These are phyloP conservation scores for Phaeosphaeriaceae sp. DNA, from an alignment of 2,329 filamentous ascomycete genomes.

Conservation along the genomic window DNA sequence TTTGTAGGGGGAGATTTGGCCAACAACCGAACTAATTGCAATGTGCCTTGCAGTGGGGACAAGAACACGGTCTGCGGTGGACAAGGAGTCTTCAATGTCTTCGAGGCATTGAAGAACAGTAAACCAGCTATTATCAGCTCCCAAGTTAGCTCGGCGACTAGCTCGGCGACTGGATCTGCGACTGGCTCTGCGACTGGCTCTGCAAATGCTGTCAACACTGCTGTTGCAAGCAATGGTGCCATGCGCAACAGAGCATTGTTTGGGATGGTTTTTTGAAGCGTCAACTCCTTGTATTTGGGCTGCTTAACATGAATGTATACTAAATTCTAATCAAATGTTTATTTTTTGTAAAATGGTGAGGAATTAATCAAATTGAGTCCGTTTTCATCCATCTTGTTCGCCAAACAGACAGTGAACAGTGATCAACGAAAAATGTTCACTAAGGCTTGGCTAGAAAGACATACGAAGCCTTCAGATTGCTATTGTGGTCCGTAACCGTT, in stretches of 20 bases:
- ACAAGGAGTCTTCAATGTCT: slow-evolving; percentile 16
- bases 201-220: not conserved
- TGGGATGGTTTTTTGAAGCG: too few relatives aligned
- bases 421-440: too few relatives aligned
- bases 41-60: slow-evolving; percentile 19
- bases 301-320: too few relatives aligned
- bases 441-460: too few relatives aligned
- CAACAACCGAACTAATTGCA: slow-evolving; percentile 19
- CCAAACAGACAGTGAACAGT: too few relatives aligned
- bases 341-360: too few relatives aligned
- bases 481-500: too few relatives aligned
- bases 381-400: too few relatives aligned
- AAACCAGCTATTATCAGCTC: not conserved
- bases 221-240: slow-evolving; percentile 6
- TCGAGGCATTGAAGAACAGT: slow-evolving; percentile 11
- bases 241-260: not conserved
- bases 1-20: slow-evolving; percentile 19
- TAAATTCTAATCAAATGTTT: too few relatives aligned
- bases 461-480: too few relatives aligned
- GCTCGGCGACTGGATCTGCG: not conserved
- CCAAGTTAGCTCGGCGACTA: not conserved
- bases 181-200: not conserved
- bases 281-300: too few relatives aligned
- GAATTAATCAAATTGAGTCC: too few relatives aligned
- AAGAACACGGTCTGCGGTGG: slow-evolving; percentile 20